Conservation (phyloP, 352 stramenopile species). For the Stephanocyclus meneghinianus region DNA sequence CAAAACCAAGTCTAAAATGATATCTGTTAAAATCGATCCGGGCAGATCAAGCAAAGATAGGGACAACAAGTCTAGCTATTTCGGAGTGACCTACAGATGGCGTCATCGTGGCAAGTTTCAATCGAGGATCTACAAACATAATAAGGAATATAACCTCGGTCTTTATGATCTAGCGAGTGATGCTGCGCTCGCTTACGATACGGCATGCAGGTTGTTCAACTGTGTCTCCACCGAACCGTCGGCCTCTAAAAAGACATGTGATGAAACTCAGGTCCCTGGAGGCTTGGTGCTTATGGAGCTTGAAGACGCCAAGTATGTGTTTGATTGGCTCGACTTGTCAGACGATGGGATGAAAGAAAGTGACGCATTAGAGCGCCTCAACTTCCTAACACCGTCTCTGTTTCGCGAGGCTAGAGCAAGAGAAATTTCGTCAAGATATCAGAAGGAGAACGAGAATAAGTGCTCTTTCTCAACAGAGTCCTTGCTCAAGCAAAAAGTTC, state of each 20-base stretch:
- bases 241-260: neutral
- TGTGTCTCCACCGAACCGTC: too few relatives aligned
- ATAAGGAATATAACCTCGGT: conserved; percentile 15
- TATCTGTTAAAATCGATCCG: too few relatives aligned
- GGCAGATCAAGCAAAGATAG: too few relatives aligned
- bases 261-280: neutral
- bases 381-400: neutral
- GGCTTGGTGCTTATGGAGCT: neutral
- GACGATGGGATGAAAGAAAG: neutral
- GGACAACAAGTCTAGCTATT: too few relatives aligned
- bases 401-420: neutral
- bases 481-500: conserved; percentile 6
- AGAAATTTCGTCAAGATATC: neutral
- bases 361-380: neutral
- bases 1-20: too few relatives aligned
- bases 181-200: conserved; percentile 4
- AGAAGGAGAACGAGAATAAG: neutral
- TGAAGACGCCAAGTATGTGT: neutral
- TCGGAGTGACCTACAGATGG: too few relatives aligned
- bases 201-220: neutral
- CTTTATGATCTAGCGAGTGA: neutral
- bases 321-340: neutral
- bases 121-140: conserved; percentile 15
- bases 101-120: conserved; percentile 12
- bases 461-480: neutral